Base-by-base conservation (phyloP, 2,329 filamentous ascomycete genomes). In the Polytolypa hystricis region DNA sequence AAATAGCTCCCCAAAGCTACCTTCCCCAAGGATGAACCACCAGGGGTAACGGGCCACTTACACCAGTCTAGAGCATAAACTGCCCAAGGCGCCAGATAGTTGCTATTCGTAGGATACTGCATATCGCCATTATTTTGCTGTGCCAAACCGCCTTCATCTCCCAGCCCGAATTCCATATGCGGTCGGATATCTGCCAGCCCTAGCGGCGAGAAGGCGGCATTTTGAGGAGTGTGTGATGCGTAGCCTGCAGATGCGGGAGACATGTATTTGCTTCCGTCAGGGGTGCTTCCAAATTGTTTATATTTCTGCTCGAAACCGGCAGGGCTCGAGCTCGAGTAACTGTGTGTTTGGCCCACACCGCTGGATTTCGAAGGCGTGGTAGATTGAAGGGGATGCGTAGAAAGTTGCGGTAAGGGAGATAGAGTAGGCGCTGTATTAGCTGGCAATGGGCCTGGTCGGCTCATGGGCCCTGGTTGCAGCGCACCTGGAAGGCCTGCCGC, bases 21-120 rank as follows among this genome's bases (percentile, higher is more conserved):
- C 62, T 96, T 96, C 26, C 91, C 91, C 3, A 84, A 85, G 43
- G 84, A 79, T 47, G 66, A 66, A 35, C 52, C 57, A 25, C 79
- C 51, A 63, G 78, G 52, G 27, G 85, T 77, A 2, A 89, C 79
- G 11, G 83, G 77, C 89, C 91, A 98, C 62, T 98, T 98, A 67
- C 91, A 98, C 91, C 91, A 98, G 64, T 98, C 91, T 52, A 93
- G 89, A 9, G 91, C 89, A 58, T 96, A 98, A 38, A 93, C 79
- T 10, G 86, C 81, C 85, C 91, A 98, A 0, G 89, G 87, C 4
- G 89, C 86, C 44, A 93, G 65, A 55, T 95, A 94, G 57, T 89
- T 95, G 68, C 85, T 93, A 45, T 89, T 93, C 4, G 55, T 83
- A 60, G 55, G 80, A 58, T 60, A 75, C 67, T 43, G 75, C 57